phyloP scores from a whole-genome alignment of 139 green algal species.

The Coelastrella sp. region DNA sequence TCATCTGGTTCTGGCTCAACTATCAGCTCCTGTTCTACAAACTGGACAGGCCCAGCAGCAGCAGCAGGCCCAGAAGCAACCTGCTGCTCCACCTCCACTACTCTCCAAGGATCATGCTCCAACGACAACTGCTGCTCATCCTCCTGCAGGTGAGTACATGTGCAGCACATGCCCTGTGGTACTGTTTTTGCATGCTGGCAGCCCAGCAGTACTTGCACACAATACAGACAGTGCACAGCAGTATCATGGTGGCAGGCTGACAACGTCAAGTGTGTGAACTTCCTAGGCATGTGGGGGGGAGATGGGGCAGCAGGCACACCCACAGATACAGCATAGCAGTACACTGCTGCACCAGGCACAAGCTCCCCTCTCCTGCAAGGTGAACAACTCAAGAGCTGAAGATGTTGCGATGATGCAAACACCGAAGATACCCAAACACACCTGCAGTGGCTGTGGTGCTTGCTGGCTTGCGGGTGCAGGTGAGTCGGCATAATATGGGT shows the following conservation, averaged over 20 bases:
- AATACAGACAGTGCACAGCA: too few species aligned
- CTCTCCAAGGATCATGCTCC: conserved; percentile 61
- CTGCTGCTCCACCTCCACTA: conserved; percentile 27
- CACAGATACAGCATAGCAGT: too few species aligned
- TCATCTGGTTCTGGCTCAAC: conserved; percentile 78
- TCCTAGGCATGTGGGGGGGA: too few species aligned
- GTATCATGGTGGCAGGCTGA: too few species aligned
- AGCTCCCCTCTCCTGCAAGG: background rate
- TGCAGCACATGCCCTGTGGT: background rate
- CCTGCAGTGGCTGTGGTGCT: conserved; percentile 50
- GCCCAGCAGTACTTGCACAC: too few species aligned
- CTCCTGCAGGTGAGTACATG: conserved; percentile 8
- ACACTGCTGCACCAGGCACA: too few species aligned
- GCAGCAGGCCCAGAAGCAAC: conserved; percentile 2
- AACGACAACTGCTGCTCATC: conserved; percentile 38
- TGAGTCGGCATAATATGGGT: conserved; percentile 78
- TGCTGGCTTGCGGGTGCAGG: conserved; percentile 61
- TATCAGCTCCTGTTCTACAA: conserved; percentile 77
- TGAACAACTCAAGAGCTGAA: background rate
- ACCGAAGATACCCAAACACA: background rate
- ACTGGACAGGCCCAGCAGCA: conserved; percentile 50
- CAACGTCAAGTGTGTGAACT: too few species aligned
- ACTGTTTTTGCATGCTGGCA: background rate
- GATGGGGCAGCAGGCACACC: too few species aligned
- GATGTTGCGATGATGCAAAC: background rate